Evolutionary conservation across 352 stramenopile genomes (phyloP), one percentile per base, ranked within the genome.

Genomic region (Phytophthora hibernalis): DNA sequence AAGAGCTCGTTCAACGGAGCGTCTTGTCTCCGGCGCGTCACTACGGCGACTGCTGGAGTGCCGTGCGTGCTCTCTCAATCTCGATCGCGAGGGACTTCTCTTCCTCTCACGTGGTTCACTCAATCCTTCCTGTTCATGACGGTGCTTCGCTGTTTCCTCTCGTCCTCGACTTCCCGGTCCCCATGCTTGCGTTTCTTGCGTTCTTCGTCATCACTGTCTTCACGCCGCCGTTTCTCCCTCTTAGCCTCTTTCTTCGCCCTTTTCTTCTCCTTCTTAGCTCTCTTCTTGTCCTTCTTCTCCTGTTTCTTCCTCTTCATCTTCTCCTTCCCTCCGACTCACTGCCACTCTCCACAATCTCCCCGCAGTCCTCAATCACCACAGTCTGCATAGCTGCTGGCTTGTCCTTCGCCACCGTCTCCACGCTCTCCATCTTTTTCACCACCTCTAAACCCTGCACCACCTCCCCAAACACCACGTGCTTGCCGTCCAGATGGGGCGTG

Each of bases 391-490:
- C 80, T 45, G 77, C 75, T 0, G 81, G 81, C 45, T 95, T 96
- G 69, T 98, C 85, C 49, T 83, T 88, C 4, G 70, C 54, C 43
- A 86, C 87, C 7, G 82, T 97, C 42, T 97, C 73, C 18, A 92
- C 87, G 52, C 80, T 78, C 71, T 99, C 98, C 79, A 99, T 98
- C 55, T 90, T 89, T 43, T 64, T 70, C 53, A 96, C 77, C 42
- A 93, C 74, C 11, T 91, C 66, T 76, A 91, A 87, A 0, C 89
- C 90, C 4, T 62, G 65, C 21, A 84, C 72, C 13, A 99, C 97
- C 63, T 98, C 91, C 18, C 98, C 98, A 78, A 99, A 99, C n/a
- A 99, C 97, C 16, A 99, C 97, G 81, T 99, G 98, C 77, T 99
- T 99, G 26, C 93, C 91, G 77, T 99, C 96, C 30, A 99, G 80